Conservation (phyloP, 306 rosid species). For the Gastrolobium villosum region DNA sequence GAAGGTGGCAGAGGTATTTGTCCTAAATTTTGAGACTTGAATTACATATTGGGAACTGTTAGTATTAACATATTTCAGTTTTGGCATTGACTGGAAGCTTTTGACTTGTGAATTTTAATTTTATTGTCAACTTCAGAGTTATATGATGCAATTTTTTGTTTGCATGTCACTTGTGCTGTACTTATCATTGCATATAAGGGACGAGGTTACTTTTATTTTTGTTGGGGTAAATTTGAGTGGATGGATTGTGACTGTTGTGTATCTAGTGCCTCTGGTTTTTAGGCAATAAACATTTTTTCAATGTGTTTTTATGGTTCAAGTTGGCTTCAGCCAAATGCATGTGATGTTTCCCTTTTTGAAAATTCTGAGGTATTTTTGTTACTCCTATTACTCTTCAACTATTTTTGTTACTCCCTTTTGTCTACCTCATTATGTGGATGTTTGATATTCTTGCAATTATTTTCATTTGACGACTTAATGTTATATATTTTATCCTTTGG, state of each 20-base stretch:
- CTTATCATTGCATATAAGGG: slow-evolving; percentile 2
- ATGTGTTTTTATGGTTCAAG: not conserved
- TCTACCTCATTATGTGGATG: not conserved
- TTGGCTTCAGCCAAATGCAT: slow-evolving; percentile 12
- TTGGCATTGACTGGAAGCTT: not conserved
- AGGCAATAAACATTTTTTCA: not conserved
- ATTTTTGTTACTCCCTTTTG: not conserved
- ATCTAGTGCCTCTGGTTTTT: slow-evolving; percentile 14
- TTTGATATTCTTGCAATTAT: not conserved
- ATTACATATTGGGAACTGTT: not conserved
- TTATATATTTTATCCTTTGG: not conserved
- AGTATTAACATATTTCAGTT: slow-evolving; percentile 20
- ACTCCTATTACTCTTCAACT: not conserved
- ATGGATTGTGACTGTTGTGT: slow-evolving; percentile 14
- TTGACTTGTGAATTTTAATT: slow-evolving; percentile 8
- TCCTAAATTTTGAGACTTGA: not conserved
- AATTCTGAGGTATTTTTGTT: not conserved
- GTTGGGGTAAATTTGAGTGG: slow-evolving; percentile 23
- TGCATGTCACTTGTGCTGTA: slow-evolving; percentile 21
- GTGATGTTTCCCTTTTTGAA: not conserved
- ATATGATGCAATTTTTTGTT: slow-evolving; percentile 22
- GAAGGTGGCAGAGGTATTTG: slow-evolving; percentile 83
- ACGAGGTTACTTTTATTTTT: slow-evolving; percentile 3
- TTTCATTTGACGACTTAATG: not conserved
- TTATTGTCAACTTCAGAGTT: not conserved